Percentiles rank a stretch among this genome's conserved stretches.
Evolutionary conservation across 176 grass and related monocot genomes (phyloP).

Genomic region (Urochloa ruziziensis): DNA sequence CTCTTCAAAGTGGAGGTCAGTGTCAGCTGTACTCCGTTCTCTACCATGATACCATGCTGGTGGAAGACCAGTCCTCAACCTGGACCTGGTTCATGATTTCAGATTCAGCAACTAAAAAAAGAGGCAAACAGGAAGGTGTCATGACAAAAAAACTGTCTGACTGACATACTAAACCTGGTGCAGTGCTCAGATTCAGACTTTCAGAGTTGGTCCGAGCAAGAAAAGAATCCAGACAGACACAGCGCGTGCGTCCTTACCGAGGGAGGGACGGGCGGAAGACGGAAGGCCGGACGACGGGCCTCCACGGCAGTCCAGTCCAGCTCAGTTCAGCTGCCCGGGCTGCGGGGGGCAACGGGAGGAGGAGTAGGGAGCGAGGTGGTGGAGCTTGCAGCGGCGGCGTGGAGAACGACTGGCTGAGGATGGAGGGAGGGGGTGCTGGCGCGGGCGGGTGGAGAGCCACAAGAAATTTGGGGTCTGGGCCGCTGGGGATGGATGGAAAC

Average conservation of each 20-base stretch:
- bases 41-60: conserved; percentile 41
- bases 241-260: not conserved
- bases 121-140: not conserved
- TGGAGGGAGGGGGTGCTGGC: not conserved
- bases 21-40: conserved; percentile 38
- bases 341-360: not conserved
- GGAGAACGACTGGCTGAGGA: not conserved
- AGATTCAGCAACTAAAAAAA: not conserved
- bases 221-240: not conserved
- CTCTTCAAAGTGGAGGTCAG: conserved; percentile 35
- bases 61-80: conserved; percentile 14
- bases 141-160: too few relatives aligned
- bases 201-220: too few relatives aligned
- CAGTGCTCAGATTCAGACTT: not conserved
- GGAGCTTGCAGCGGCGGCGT: not conserved
- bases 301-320: not conserved
- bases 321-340: not conserved
- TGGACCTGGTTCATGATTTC: conserved; percentile 29
- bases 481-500: not conserved
- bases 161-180: too few relatives aligned
- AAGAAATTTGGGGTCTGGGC: not conserved
- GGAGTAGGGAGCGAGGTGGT: not conserved
- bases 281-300: not conserved
- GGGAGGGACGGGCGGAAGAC: not conserved
- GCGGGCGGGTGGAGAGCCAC: not conserved